Percentiles rank a stretch among this genome's conserved stretches.
Evolutionary conservation across 306 rosid genomes (phyloP).

Genomic region (Lathyrus tuberosus): DNA sequence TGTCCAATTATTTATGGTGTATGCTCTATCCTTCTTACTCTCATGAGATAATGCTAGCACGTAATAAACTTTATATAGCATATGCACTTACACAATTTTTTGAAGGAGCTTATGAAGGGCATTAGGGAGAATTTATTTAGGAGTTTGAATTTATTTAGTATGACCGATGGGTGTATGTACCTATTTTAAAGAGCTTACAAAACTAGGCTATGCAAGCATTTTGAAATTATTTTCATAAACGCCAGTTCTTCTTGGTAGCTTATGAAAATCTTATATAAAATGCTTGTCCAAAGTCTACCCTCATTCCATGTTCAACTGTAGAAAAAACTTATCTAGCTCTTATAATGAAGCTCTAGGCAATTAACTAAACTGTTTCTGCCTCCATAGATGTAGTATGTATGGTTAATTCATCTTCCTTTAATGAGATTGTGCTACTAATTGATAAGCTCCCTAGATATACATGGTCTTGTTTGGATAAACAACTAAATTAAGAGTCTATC

Average conservation of each 20-base stretch:
- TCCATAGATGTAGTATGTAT: not conserved
- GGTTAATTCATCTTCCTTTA: not conserved
- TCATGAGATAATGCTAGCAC: no score
- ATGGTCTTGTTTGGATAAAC: no score
- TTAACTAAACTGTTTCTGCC: not conserved
- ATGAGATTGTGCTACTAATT: not conserved
- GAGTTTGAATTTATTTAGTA: not conserved
- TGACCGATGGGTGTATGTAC: not conserved
- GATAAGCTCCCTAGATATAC: not conserved
- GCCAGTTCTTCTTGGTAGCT: not conserved
- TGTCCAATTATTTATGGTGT: no score
- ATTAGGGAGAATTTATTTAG: no score
- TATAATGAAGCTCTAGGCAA: not conserved
- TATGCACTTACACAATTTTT: no score
- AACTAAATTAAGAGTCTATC: not conserved
- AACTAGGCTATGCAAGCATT: not conserved
- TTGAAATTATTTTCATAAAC: not conserved
- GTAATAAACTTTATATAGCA: no score
- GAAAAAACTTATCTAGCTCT: not conserved
- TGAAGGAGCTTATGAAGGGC: no score
- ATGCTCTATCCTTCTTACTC: no score
- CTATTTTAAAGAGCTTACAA: not conserved
- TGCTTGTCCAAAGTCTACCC: not conserved
- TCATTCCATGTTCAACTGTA: not conserved
- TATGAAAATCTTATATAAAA: not conserved